These are phyloP conservation scores for Solanum arcanum DNA, from an alignment of 257 asterid genomes.

Conservation along the genomic window DNA sequence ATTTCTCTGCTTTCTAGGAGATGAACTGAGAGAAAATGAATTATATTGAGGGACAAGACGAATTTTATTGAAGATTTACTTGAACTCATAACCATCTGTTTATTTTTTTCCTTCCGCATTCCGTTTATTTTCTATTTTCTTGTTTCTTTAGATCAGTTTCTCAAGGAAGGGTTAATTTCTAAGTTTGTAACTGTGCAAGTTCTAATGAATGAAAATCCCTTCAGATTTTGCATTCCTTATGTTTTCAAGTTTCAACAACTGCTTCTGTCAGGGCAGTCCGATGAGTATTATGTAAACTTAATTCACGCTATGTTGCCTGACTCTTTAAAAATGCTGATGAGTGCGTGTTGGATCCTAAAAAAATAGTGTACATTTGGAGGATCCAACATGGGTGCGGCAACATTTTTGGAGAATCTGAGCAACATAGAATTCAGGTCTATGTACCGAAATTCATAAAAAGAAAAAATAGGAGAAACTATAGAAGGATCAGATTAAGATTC, in stretches of 20 bases:
- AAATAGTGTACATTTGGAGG: background rate
- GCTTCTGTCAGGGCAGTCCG: background rate
- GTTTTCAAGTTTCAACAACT: background rate
- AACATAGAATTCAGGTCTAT: background rate
- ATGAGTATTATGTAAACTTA: background rate
- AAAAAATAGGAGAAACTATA: background rate
- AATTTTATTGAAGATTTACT: background rate
- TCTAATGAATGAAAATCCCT: constrained; percentile 11
- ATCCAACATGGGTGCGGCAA: background rate
- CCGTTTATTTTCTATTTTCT: background rate
- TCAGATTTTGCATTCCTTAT: background rate
- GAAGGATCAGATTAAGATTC: background rate
- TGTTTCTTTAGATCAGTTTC: background rate
- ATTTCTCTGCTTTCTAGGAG: background rate
- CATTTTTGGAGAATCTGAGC: background rate
- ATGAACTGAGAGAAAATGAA: background rate
- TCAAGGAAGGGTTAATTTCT: background rate
- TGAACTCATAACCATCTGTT: background rate
- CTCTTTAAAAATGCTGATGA: background rate
- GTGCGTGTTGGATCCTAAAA: background rate
- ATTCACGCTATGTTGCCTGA: background rate
- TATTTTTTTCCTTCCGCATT: background rate
- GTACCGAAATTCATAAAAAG: background rate
- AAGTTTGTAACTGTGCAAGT: background rate
- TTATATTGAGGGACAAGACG: background rate